phyloP scores from a whole-genome alignment of 176 grass and related monocot genomes.

The barley (Hordeum vulgare) region DNA sequence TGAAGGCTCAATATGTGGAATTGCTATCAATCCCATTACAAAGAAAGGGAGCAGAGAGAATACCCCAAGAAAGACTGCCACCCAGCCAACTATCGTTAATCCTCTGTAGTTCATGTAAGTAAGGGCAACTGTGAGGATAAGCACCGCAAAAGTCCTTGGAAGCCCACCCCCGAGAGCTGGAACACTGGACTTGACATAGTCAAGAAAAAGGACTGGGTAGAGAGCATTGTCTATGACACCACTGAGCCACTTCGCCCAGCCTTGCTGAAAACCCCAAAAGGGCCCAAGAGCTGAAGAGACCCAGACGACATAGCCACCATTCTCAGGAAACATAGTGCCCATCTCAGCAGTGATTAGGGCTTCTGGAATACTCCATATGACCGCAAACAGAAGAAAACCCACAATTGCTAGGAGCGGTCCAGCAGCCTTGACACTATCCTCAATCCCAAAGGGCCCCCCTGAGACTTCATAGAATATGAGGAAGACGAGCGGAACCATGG shows the following conservation, averaged over 20 bases:
- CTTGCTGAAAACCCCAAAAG: constrained; percentile 95
- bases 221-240: constrained; percentile 91
- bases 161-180: constrained; percentile 52
- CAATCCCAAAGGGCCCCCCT: constrained; percentile 87
- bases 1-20: constrained; percentile 52
- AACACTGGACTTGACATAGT: constrained; percentile 75
- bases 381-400: constrained; percentile 68
- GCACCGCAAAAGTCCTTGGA: constrained; percentile 41
- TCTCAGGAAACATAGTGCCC: constrained; percentile 93
- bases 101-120: constrained; percentile 96
- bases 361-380: constrained; percentile 89
- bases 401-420: constrained; percentile 77
- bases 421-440: constrained; percentile 73
- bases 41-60: constrained; percentile 81
- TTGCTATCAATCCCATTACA: constrained; percentile 75
- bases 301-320: constrained; percentile 88
- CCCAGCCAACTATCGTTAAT: constrained; percentile 32
- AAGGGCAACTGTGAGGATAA: constrained; percentile 45
- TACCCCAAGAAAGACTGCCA: constrained; percentile 65
- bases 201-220: constrained; percentile 84
- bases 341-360: constrained; percentile 89
- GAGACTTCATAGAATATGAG: constrained; percentile 97
- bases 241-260: constrained; percentile 93
- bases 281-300: constrained; percentile 77
- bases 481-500: constrained; percentile 68